Base-by-base conservation (phyloP, 2,329 filamentous ascomycete species). In the Cercospora sp. region DNA sequence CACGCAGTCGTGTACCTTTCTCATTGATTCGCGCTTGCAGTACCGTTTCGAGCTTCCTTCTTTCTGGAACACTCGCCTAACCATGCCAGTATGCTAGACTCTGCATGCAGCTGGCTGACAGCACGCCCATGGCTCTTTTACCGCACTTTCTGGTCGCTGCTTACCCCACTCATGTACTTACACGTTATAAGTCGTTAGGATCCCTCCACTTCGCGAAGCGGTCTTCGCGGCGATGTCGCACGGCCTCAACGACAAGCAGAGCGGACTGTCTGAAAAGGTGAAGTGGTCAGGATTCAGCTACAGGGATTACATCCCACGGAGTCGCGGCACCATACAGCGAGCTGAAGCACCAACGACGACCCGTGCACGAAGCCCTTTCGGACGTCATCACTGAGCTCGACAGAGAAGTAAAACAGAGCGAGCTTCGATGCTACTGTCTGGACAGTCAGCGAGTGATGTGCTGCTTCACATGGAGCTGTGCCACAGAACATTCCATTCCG, bases 171-270 rank as follows among this genome's bases (percentile, higher is more conserved):
- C 12, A 36, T 42, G 26, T 23, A 33, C 20, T 9, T 42, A 51
- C 60, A 48, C 60, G 60, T 31, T 59, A 36, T 23, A 23, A 31
- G 28, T 59, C 31, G n/a, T 36, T 13, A 7, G 28, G 16, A 48
- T 13, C 33, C 30, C 62, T 64, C 51, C 62, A 59, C 33, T 64
- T 42, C n/a, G 31, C 33, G 62, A 42, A 18, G 36, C 62, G 62
- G 62, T 64, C 62, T 59, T 64, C 62, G 31, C 30, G n/a, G 62
- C 62, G 62, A 64, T 5, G 51, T 64, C 62, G 51, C 62, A 59
- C 62, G 30, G 53, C 51, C 33, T 48, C 51, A 42, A 12, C 51
- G 31, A 10, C 51, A 36, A 48, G 23, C 61, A 23, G 55, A 36
- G 26, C 31, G 20, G 48, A 51, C 30, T 33, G 18, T 57, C 31